A percentile compares a stretch with the other conserved stretches of the same genome.
These are phyloP conservation scores for Ascochyta rabiei DNA, from an alignment of 2,329 filamentous ascomycete genomes.

Conservation along the genomic window DNA sequence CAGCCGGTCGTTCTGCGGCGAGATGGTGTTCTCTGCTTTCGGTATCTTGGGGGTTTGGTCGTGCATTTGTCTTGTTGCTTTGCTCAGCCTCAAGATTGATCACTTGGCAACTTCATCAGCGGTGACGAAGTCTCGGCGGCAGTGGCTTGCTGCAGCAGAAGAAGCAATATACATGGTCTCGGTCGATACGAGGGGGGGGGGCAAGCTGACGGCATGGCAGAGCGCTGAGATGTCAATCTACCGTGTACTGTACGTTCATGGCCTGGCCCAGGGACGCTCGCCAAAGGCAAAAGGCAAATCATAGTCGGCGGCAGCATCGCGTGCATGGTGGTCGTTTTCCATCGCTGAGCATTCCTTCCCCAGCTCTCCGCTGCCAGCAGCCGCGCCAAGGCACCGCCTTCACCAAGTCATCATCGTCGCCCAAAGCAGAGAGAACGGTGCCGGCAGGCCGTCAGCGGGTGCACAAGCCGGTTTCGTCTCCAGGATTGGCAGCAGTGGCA, in stretches of 20 bases:
- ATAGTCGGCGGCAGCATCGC: conserved; percentile 4
- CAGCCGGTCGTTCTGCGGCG: conserved; percentile 10
- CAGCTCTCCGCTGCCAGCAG: conserved; percentile 15
- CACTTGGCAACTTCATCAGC: neutral
- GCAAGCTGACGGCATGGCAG: neutral
- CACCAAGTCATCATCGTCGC: conserved; percentile 25
- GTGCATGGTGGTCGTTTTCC: neutral
- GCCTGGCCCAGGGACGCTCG: no score
- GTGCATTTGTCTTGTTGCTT: neutral
- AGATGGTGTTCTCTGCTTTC: conserved; percentile 6
- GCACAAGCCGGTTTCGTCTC: conserved; percentile 24
- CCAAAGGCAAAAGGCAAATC: neutral
- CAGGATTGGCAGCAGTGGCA: conserved; percentile 20
- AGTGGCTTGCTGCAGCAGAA: neutral
- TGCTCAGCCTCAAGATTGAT: neutral
- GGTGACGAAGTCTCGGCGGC: conserved; percentile 5
- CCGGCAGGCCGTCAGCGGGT: conserved; percentile 23
- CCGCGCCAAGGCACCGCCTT: conserved; percentile 29
- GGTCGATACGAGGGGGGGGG: neutral
- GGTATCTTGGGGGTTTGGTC: neutral
- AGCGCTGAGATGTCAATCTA: neutral
- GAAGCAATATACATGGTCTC: conserved; percentile 2
- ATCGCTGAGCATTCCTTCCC: conserved; percentile 18
- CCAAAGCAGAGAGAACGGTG: conserved; percentile 17
- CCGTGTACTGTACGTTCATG: neutral